phyloP scores from a whole-genome alignment of 371 early-diverging fungal genomes.

The Mortierella sp. region DNA sequence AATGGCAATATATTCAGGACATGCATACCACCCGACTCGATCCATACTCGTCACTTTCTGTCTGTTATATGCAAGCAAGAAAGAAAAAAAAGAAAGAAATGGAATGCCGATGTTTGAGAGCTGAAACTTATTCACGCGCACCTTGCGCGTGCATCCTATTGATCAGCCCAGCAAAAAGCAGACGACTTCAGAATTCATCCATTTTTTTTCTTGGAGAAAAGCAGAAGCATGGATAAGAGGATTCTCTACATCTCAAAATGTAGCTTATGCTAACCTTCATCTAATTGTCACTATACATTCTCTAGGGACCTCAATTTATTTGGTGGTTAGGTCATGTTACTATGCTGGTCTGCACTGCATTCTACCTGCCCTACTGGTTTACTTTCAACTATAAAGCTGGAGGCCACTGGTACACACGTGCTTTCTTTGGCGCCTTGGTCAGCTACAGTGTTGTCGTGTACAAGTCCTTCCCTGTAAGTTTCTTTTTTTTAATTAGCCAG shows the following conservation, averaged over 20 bases:
- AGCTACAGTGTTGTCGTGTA: constrained; percentile 91
- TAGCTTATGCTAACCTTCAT: background rate
- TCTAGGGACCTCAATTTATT: constrained; percentile 70
- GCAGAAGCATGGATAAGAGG: background rate
- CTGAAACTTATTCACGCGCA: background rate
- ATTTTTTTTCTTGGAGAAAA: too few relatives aligned
- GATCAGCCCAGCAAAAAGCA: background rate
- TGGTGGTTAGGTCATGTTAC: constrained; percentile 63
- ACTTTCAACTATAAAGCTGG: constrained; percentile 47
- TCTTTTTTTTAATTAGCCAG: too few relatives aligned
- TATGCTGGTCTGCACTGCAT: constrained; percentile 42
- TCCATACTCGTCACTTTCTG: too few relatives aligned
- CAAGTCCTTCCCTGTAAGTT: constrained; percentile 85
- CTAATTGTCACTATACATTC: background rate
- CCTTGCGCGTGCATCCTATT: background rate
- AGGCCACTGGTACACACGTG: constrained; percentile 54
- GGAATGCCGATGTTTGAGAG: background rate
- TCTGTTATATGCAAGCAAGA: background rate
- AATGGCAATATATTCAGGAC: too few relatives aligned
- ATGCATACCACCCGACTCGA: too few relatives aligned
- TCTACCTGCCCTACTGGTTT: constrained; percentile 50
- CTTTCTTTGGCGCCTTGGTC: constrained; percentile 70
- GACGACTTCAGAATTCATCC: too few relatives aligned
- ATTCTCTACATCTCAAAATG: background rate
- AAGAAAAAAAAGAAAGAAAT: background rate